Evolutionary conservation across 2,329 filamentous ascomycete species (phyloP).

Genomic region (Aspergillus unguis): DNA sequence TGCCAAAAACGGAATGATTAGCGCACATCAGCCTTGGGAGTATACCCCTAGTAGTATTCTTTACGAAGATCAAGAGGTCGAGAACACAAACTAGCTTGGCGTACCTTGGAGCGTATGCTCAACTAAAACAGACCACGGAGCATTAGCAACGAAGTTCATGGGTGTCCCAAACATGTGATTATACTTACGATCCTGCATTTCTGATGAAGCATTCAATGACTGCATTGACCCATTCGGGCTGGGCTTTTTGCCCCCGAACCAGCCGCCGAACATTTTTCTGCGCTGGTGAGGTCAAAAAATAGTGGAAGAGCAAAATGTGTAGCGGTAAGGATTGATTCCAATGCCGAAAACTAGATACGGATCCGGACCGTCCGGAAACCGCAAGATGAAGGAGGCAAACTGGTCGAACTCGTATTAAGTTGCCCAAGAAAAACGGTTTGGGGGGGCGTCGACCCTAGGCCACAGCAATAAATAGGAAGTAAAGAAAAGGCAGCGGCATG

Average conservation of each 20-base stretch:
- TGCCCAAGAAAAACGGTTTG: conserved; percentile 14
- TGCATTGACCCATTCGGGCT: conserved; percentile 46
- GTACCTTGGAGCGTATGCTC: conserved; percentile 45
- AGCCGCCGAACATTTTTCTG: conserved; percentile 39
- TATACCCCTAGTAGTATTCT: neutral
- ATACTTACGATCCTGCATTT: conserved; percentile 50
- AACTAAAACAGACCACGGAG: conserved; percentile 24
- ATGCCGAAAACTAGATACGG: conserved; percentile 9
- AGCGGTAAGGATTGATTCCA: conserved; percentile 4
- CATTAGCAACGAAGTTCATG: conserved; percentile 18
- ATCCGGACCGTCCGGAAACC: conserved; percentile 19
- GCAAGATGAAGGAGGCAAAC: conserved; percentile 20
- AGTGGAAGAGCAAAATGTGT: neutral
- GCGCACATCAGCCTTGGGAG: conserved; percentile 4
- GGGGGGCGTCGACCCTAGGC: conserved; percentile 22
- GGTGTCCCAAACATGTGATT: neutral
- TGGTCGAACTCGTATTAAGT: conserved; percentile 25
- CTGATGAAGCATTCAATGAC: conserved; percentile 56
- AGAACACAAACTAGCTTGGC: conserved; percentile 5
- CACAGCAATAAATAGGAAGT: conserved; percentile 5
- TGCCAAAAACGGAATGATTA: conserved; percentile 9
- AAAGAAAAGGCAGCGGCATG: conserved; percentile 4
- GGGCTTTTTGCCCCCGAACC: conserved; percentile 45
- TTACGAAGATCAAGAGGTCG: neutral
- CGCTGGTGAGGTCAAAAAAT: neutral